Base-by-base conservation (phyloP, 2,329 filamentous ascomycete species). In the Fusarium agapanthi region DNA sequence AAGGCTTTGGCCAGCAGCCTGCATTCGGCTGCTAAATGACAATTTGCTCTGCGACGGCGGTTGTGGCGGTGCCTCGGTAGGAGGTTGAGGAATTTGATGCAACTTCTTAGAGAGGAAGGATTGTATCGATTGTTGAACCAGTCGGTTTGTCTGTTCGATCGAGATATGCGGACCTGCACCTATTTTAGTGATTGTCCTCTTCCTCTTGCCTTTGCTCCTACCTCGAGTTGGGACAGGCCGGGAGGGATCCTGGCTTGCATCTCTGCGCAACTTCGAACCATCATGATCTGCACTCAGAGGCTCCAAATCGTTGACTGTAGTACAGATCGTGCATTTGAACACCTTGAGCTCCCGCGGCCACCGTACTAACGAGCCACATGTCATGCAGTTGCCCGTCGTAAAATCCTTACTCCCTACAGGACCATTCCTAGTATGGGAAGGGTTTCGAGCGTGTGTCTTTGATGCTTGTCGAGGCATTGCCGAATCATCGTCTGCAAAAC, bases 251-350 rank as follows among this genome's bases (percentile, higher is more conserved):
- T 71, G 67, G 28, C 56, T 72, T 24, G 70, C 61, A 48, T 79
- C 79, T 41, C 74, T 73, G 24, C 76, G 74, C 50, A 62, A 65
- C 50, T 65, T 75, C 11, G 68, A 67, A n/a, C 70, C 67, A 47
- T 69, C 65, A 47, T 62, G 68, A 37, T 75, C 75, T 34, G 61
- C 61, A 10, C 69, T 67, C 41, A 70, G 65, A 18, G 80, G 77
- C 37, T 79, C 79, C 58, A 97, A 81, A 79, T 97, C 94, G 79
- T 97, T 97, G 79, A 97, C 90, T 24, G 93, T 96, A 76, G 93
- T 84, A 80, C 95, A 97, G 61, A 93, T 92, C 45, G 93, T 92
- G 81, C 95, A 97, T 75, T 94, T 89, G 81, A 96, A 97, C 41
- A 92, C 88, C 40, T 88, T 88, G 69, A 95, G 83, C 59, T 91